These are phyloP conservation scores for Akanthomyces uredinophilus DNA, from an alignment of 2,329 filamentous ascomycete genomes.

Conservation along the genomic window DNA sequence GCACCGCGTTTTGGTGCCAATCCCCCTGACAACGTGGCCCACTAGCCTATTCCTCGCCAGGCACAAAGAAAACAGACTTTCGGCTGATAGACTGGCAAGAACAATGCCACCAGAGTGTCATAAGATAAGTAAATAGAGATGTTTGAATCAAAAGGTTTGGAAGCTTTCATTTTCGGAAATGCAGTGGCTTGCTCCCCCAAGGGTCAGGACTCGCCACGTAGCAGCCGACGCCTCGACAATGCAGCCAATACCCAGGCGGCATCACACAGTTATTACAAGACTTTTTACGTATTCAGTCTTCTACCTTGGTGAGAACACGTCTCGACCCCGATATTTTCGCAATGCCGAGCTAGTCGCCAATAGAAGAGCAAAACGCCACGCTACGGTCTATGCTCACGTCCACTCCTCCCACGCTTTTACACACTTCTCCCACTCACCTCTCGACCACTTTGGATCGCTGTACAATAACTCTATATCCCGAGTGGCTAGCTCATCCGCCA, in stretches of 20 bases:
- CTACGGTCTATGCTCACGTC: background rate
- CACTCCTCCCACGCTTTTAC: background rate
- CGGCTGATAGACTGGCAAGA: background rate
- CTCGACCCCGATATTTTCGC: background rate
- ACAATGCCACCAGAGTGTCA: background rate
- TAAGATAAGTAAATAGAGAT: too few relatives aligned
- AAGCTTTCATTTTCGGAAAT: too few relatives aligned
- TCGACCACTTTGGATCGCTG: background rate
- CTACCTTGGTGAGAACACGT: background rate
- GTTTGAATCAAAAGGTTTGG: too few relatives aligned
- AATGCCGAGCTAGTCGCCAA: background rate
- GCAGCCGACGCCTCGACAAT: too few relatives aligned
- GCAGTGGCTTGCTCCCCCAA: too few relatives aligned
- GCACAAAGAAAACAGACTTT: slow-evolving; percentile 8
- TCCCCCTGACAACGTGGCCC: slow-evolving; percentile 8
- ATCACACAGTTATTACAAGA: too few relatives aligned
- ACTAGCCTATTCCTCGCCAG: background rate
- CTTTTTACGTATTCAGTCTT: background rate
- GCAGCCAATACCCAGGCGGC: too few relatives aligned
- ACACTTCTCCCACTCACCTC: background rate
- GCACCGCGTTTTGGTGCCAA: background rate
- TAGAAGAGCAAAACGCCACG: background rate
- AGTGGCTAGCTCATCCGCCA: background rate
- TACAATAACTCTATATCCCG: background rate
- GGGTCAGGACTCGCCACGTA: too few relatives aligned